phyloP scores from a whole-genome alignment of 1,284 basidiomycete genomes.

The Boletus coffeatus region DNA sequence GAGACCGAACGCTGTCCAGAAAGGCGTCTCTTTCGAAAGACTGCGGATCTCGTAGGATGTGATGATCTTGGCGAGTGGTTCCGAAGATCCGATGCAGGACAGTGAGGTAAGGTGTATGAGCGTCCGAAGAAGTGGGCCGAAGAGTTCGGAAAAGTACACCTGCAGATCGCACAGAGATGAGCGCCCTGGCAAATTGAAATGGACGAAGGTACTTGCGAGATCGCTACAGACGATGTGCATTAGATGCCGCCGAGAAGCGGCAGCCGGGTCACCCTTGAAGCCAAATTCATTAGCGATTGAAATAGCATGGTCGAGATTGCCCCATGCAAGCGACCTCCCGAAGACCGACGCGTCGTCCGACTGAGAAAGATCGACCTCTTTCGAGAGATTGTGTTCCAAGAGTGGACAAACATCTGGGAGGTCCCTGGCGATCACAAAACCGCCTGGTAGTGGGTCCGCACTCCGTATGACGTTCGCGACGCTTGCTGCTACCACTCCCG shows the following conservation, averaged over 20 bases:
- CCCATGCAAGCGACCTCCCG: slow-evolving; percentile 65
- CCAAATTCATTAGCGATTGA: slow-evolving; percentile 38
- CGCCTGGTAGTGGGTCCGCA: slow-evolving; percentile 2
- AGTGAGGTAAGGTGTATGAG: slow-evolving; percentile 60
- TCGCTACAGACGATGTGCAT: slow-evolving; percentile 74
- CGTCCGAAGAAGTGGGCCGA: slow-evolving; percentile 64
- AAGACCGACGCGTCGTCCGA: no score
- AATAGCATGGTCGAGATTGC: slow-evolving; percentile 38
- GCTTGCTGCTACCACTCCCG: slow-evolving; percentile 53
- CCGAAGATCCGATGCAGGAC: slow-evolving; percentile 29
- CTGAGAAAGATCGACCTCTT: neutral
- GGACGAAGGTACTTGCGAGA: slow-evolving; percentile 43
- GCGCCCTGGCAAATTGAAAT: neutral
- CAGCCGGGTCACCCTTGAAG: slow-evolving; percentile 3
- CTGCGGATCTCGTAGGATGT: slow-evolving; percentile 79
- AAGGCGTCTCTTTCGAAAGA: slow-evolving; percentile 68
- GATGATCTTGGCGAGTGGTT: slow-evolving; percentile 33
- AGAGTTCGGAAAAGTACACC: slow-evolving; percentile 74
- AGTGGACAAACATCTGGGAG: slow-evolving; percentile 63
- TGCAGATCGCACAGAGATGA: slow-evolving; percentile 21
- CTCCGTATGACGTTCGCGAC: slow-evolving; percentile 34
- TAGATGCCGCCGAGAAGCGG: slow-evolving; percentile 24
- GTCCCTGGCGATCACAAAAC: slow-evolving; percentile 60
- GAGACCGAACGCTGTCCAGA: slow-evolving; percentile 77
- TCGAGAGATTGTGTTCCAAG: slow-evolving; percentile 43